phyloP scores from a whole-genome alignment of 2,329 filamentous ascomycete genomes.

The Alternaria postmessia region DNA sequence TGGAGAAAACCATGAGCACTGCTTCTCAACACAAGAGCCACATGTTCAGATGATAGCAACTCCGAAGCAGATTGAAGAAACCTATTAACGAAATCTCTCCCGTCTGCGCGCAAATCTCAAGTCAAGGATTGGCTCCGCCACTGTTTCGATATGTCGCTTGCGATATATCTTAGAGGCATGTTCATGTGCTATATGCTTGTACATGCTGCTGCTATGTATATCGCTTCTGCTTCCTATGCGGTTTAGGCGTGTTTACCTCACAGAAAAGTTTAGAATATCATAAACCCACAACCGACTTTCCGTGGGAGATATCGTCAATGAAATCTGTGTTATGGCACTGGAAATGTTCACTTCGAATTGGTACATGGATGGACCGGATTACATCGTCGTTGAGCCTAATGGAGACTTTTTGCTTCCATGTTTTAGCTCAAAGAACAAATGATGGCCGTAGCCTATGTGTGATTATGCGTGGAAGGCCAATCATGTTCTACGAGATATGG shows the following conservation, averaged over 20 bases:
- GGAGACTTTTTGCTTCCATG: no score
- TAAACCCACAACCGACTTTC: no score
- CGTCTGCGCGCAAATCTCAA: background rate
- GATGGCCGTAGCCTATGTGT: background rate
- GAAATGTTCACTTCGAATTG: background rate
- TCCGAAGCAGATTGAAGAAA: background rate
- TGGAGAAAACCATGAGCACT: no score
- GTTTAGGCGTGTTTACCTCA: no score
- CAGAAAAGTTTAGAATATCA: no score
- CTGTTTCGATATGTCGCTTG: no score
- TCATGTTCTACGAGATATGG: background rate
- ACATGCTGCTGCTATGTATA: no score
- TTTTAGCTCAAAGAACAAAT: background rate
- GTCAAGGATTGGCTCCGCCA: background rate
- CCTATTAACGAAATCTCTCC: background rate
- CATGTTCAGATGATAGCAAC: background rate
- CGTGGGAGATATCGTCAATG: no score
- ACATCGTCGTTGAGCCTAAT: background rate
- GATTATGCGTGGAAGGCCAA: background rate
- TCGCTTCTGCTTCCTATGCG: no score
- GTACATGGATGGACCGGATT: background rate
- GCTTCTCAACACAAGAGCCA: background rate
- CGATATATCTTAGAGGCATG: no score
- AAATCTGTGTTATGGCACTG: no score
- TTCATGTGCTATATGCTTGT: no score